Evolutionary conservation across 2,329 filamentous ascomycete genomes (phyloP).

Genomic region (Trematosphaeria pertusa): DNA sequence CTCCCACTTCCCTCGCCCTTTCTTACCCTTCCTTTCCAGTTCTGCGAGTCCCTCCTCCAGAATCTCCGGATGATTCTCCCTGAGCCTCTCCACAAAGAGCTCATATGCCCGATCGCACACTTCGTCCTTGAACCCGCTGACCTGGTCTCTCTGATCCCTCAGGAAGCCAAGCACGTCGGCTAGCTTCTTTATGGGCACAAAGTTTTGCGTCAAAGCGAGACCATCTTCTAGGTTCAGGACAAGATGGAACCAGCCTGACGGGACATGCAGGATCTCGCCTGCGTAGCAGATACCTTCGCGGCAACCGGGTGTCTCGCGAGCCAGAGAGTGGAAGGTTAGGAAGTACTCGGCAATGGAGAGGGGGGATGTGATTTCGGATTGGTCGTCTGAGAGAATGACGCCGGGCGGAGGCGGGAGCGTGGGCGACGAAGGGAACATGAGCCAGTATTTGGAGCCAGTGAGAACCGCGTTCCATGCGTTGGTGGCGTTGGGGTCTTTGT

Average conservation of each 20-base stretch:
- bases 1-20: slow-evolving; percentile 79
- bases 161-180: slow-evolving; percentile 80
- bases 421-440: slow-evolving; percentile 86
- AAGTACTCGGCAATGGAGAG: slow-evolving; percentile 98
- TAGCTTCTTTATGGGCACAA: slow-evolving; percentile 79
- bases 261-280: slow-evolving; percentile 90
- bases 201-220: slow-evolving; percentile 94
- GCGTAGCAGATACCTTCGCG: slow-evolving; percentile 82
- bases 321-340: slow-evolving; percentile 84
- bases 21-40: slow-evolving; percentile 71
- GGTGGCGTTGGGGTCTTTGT: slow-evolving; percentile 79
- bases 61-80: slow-evolving; percentile 68
- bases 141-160: slow-evolving; percentile 80
- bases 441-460: slow-evolving; percentile 93
- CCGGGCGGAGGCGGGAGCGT: slow-evolving; percentile 75
- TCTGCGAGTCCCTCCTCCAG: slow-evolving; percentile 68
- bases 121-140: slow-evolving; percentile 81
- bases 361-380: slow-evolving; percentile 91
- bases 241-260: slow-evolving; percentile 95
- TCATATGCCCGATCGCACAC: slow-evolving; percentile 73
- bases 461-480: slow-evolving; percentile 95
- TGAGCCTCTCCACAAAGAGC: slow-evolving; percentile 75
- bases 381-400: slow-evolving; percentile 87
- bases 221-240: slow-evolving; percentile 87
- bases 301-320: slow-evolving; percentile 76